Evolutionary conservation across 768 basidiomycete species (phyloP).

Genomic region (Clitopilus hobsonii): DNA sequence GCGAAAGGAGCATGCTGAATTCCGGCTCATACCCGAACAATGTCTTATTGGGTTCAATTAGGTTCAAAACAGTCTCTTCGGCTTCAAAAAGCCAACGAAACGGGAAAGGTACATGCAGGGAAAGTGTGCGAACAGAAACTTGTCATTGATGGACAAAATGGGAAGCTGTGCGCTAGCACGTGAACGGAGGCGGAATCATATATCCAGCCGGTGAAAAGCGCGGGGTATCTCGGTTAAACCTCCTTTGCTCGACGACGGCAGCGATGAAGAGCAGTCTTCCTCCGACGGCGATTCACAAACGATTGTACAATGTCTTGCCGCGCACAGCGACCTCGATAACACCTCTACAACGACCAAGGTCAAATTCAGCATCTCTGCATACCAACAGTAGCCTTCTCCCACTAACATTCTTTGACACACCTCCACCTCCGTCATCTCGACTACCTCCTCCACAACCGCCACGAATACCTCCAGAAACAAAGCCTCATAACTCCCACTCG

Average conservation of each 20-base stretch:
- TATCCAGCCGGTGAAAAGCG: not conserved
- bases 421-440: conserved; percentile 1
- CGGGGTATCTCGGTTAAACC: not conserved
- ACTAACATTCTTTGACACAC: not conserved
- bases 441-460: not conserved
- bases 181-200: conserved; percentile 1
- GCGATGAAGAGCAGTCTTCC: conserved; percentile 1
- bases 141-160: not conserved
- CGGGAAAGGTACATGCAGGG: not conserved
- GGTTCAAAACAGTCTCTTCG: not conserved
- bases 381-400: conserved; percentile 1
- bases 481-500: not conserved
- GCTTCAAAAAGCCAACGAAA: not conserved
- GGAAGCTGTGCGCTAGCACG: not conserved
- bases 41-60: not conserved
- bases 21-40: not conserved
- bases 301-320: conserved; percentile 1
- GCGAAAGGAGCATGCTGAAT: not conserved
- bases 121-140: not conserved
- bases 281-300: conserved; percentile 1
- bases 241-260: conserved; percentile 1
- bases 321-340: not conserved
- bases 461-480: not conserved
- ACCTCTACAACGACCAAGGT: not conserved
- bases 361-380: conserved; percentile 1